Evolutionary conservation across 2,329 filamentous ascomycete species (phyloP).

Genomic region (Pestalotiopsis sp.): DNA sequence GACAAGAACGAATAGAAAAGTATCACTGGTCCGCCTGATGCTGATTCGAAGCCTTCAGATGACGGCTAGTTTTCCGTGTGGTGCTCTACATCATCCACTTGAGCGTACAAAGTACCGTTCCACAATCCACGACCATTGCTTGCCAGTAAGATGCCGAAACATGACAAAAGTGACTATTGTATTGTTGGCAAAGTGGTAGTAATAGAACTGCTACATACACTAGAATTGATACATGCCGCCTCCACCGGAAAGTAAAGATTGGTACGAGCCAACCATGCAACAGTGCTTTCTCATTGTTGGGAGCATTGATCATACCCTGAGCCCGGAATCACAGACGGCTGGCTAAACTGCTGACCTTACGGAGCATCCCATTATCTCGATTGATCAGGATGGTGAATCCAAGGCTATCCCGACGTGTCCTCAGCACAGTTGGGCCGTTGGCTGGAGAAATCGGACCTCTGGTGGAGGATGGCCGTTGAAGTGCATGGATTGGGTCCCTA

Average conservation of each 20-base stretch:
- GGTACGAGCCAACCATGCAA: not conserved
- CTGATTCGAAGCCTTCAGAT: not conserved
- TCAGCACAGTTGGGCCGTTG: not conserved
- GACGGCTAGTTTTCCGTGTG: not conserved
- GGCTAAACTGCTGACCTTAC: not conserved
- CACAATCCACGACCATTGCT: not conserved
- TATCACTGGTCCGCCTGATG: not conserved
- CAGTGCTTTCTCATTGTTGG: not conserved
- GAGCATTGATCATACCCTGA: not conserved
- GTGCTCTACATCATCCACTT: not conserved
- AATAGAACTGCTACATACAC: not conserved
- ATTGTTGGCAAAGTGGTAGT: not conserved
- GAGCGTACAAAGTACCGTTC: not conserved
- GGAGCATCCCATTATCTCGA: not conserved
- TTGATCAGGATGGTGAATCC: not conserved
- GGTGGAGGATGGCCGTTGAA: constrained; percentile 1
- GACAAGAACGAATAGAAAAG: not conserved
- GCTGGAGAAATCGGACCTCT: not conserved
- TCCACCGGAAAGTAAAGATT: not conserved
- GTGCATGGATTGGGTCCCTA: not conserved
- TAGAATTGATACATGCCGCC: not conserved
- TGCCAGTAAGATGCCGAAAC: not conserved
- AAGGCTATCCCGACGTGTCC: not conserved
- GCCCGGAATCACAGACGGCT: not conserved
- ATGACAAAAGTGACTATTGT: not conserved